Conservation (phyloP, 2,329 filamentous ascomycete species). For the Trichoderma sp. region DNA sequence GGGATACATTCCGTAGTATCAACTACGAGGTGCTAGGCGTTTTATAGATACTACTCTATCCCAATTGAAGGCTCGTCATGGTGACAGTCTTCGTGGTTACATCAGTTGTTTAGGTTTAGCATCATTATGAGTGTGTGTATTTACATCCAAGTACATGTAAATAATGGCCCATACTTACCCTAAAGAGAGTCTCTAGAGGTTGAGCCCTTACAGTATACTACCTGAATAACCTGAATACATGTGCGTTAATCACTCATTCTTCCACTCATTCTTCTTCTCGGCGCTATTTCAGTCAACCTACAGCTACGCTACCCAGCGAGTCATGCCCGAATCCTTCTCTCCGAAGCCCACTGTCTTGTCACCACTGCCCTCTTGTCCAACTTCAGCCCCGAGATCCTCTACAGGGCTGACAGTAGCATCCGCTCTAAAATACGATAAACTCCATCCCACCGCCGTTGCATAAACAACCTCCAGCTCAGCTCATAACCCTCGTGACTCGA, state of each 20-base stretch:
- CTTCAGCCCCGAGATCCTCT: neutral
- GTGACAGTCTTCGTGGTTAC: neutral
- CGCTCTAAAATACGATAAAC: constrained; percentile 3
- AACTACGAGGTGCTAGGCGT: neutral
- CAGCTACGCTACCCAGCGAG: neutral
- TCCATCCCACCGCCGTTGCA: constrained; percentile 12
- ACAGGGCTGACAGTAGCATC: neutral
- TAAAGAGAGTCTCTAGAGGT: neutral
- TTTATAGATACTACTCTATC: neutral
- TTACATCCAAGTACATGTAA: too few relatives aligned
- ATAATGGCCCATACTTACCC: neutral
- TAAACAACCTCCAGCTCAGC: constrained; percentile 8
- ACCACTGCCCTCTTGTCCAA: neutral
- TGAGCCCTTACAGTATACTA: too few relatives aligned
- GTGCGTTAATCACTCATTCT: neutral
- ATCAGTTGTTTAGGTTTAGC: neutral
- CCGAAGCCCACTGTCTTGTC: neutral
- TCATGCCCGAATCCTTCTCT: neutral
- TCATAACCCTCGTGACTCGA: constrained; percentile 2
- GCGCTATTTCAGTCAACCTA: neutral
- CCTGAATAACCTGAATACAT: neutral
- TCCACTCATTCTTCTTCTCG: neutral
- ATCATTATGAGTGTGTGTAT: neutral
- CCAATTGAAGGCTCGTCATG: neutral
- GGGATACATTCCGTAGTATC: neutral